These are phyloP conservation scores for Blastocystis sp. DNA, from an alignment of 352 stramenopile species.

Conservation along the genomic window DNA sequence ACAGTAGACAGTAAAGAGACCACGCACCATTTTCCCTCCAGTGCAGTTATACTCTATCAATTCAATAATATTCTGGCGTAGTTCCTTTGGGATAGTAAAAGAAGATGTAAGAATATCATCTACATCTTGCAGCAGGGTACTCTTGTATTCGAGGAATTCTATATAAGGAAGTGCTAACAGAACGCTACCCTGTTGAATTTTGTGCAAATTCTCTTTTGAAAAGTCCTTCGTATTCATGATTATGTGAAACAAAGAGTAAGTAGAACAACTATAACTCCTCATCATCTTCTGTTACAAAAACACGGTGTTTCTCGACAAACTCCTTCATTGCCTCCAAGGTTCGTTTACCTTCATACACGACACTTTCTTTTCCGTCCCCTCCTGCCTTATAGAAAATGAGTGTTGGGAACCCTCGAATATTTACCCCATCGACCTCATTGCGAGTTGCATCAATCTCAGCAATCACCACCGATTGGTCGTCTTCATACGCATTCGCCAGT, in stretches of 20 bases:
- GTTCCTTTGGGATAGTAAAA: not conserved
- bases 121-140: not conserved
- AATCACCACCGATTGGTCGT: conserved; percentile 66
- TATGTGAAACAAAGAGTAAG: not conserved
- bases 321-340: not conserved
- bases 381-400: not conserved
- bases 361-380: not conserved
- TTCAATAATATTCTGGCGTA: not conserved
- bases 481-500: conserved; percentile 21
- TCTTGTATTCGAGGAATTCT: not conserved
- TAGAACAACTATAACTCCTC: not conserved
- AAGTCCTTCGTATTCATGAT: not conserved
- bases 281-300: not conserved
- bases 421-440: not conserved
- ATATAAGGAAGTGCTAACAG: not conserved
- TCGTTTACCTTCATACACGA: not conserved
- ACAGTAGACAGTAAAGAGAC: conserved; percentile 18
- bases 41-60: not conserved
- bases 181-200: not conserved
- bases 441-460: conserved; percentile 78
- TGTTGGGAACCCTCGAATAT: not conserved
- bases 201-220: not conserved
- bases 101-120: not conserved
- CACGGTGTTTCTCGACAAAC: not conserved
- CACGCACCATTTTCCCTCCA: conserved; percentile 28